Evolutionary conservation across 495 filamentous ascomycete species (phyloP), one percentile per base, ranked within the genome.

Genomic region (Physcia stellaris): DNA sequence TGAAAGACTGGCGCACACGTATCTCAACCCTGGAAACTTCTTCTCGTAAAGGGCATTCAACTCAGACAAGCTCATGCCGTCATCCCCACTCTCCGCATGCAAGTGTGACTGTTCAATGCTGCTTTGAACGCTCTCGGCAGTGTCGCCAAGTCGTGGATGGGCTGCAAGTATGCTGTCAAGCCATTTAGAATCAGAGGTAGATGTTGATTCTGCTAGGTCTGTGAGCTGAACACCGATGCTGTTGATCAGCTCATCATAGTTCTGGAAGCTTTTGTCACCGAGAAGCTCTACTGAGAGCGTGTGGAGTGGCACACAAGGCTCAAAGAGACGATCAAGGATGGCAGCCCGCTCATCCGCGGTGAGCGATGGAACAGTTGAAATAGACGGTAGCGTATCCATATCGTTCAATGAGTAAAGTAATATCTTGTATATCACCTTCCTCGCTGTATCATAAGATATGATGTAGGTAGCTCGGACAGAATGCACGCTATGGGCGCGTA

Each of bases 131-230:
- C 83, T 90, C 22, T 82, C 77, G 47, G 79, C 81, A 58, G 75
- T 77, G 50, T 72, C 80, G 21, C 90, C 90, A 41, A 98, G 64
- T 3, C 90, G 71, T 4, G 90, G 90, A 58, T 98, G 90, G 31
- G 82, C 77, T n/a, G 72, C 78, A 13, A 95, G 64, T 43, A 95
- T 90, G 17, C 65, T 67, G 26, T 82, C 62, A 12, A 86, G 63
- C 49, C 68, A 66, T 27, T 64, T 53, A 12, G 60, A 67, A 43
- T 83, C 73, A 46, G 54, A 67, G 47, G 58, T 63, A 45, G 54
- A 63, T 26, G 47, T 56, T 37, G 59, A 78, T 45, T 54, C 73
- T 38, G 50, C 64, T 31, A 67, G 63, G 50, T 67, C 71, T 42
- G 55, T 68, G 35, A 78, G 59, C 45, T 71, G 71, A 13, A 58